Evolutionary conservation across 306 rosid genomes (phyloP).

Genomic region (Cucumis melo): DNA sequence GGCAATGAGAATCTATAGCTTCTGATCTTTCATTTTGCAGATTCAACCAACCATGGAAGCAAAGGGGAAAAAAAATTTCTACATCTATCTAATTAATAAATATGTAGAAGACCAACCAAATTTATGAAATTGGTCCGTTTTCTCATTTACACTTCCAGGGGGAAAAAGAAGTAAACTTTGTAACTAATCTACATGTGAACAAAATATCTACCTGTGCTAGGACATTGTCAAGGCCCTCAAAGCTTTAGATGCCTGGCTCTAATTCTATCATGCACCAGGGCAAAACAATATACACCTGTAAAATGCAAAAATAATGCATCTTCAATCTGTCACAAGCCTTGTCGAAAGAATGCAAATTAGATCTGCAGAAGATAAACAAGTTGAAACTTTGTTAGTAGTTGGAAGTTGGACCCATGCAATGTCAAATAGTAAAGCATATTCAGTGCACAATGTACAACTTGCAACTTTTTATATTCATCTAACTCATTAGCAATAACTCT

Average conservation of each 20-base stretch:
- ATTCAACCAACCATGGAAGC: background rate
- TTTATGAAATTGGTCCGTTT: background rate
- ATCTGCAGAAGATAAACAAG: background rate
- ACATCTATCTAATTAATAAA: background rate
- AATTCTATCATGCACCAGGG: constrained; percentile 28
- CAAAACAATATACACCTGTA: constrained; percentile 40
- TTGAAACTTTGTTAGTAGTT: background rate
- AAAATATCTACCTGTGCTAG: constrained; percentile 37
- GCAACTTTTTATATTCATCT: background rate
- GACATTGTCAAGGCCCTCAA: constrained; percentile 26
- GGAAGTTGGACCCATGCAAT: background rate
- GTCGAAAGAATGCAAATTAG: background rate
- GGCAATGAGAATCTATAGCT: background rate
- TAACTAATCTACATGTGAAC: constrained; percentile 3
- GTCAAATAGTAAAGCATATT: background rate
- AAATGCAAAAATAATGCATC: constrained; percentile 11
- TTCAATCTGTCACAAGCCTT: constrained; percentile 11
- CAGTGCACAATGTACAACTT: background rate
- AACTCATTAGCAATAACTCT: background rate
- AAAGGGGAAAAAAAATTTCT: background rate
- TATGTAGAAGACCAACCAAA: constrained; percentile 7
- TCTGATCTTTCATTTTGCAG: background rate
- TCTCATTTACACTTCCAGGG: background rate
- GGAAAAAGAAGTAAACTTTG: background rate
- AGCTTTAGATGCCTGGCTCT: constrained; percentile 27